Conservation (phyloP, 768 basidiomycete species). For the Serendipita sp. region DNA sequence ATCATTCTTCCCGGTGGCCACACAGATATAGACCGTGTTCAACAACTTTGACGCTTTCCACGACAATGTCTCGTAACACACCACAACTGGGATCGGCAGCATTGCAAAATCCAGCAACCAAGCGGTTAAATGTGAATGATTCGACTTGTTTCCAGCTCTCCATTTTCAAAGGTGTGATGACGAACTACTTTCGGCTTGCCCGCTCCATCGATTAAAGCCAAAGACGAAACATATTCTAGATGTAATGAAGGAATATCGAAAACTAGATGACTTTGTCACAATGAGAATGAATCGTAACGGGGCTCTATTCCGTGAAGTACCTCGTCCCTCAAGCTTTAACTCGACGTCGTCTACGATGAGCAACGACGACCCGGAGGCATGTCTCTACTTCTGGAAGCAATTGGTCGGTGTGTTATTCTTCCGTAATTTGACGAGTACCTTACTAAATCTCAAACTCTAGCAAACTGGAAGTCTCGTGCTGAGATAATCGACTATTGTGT, state of each 20-base stretch:
- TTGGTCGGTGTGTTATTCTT: constrained; percentile 43
- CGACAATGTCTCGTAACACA: not conserved
- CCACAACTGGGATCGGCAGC: not conserved
- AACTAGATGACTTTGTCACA: constrained; percentile 60
- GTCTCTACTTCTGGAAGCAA: constrained; percentile 61
- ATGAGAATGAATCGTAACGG: constrained; percentile 70
- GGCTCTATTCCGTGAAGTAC: constrained; percentile 51
- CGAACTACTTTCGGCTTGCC: not conserved
- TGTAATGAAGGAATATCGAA: constrained; percentile 66
- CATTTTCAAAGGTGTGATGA: constrained; percentile 51
- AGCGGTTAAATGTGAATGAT: constrained; percentile 35
- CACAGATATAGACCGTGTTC: not conserved
- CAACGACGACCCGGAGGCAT: constrained; percentile 57
- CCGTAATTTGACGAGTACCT: not conserved
- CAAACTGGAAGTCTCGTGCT: constrained; percentile 52
- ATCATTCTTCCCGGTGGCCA: no score
- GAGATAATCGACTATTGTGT: constrained; percentile 67
- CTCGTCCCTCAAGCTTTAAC: constrained; percentile 29
- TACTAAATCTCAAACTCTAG: constrained; percentile 12
- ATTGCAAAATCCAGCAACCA: constrained; percentile 2
- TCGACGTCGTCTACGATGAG: constrained; percentile 25
- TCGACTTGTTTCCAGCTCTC: constrained; percentile 60
- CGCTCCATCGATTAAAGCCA: no score
- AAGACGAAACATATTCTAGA: constrained; percentile 27
- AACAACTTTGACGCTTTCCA: not conserved